Evolutionary conservation across 805 yeast genomes (phyloP), one percentile per base, ranked within the genome.

Genomic region (Lachancea lanzarotensis): DNA sequence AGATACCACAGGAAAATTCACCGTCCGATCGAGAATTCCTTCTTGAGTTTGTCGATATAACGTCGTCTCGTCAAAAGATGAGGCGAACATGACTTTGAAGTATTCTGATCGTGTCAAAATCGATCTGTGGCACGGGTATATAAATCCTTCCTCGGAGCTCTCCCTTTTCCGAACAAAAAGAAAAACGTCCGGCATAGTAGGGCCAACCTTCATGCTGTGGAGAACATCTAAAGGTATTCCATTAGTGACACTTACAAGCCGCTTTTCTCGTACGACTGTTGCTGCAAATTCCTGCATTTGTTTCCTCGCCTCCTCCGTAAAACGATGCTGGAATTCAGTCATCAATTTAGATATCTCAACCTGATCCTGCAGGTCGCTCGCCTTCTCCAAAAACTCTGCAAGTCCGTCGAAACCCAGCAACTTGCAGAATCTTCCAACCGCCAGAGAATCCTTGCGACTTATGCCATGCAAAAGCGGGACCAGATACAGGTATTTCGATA

Each of bases 51-150:
- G 39, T 3, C 27, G 31, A 38, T 47, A 47, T 11, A 37, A 34
- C 13, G 45, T 17, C 5, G 59, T 54, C 44, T 74, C 79, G 3
- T 56, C 47, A 46, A 76, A 75, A 1, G 71, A 59, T 1, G 85
- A 78, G 9, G 68, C 59, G 56, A 85, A 78, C 81, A 84, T 74
- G 2, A 78, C 72, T 42, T 71, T 76, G 54, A 77, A 85, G 59
- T 81, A 84, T 36, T 76, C 82, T 2, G 84, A 75, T 34, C 89
- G 64, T 4, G 72, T 61, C 19, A 85, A 57, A 40, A 84, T 73
- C 0, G 84, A 72, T 35, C 80, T 68, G 59, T 85, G 85, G 4
- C 72, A 79, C 1, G 91, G 90, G 54, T 78, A 84, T 46, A 69
- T 71, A 0, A 60, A 54, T 39, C 57, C 35, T 3, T 31, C 39